Evolutionary conservation across 1,284 basidiomycete genomes (phyloP), one percentile per base, ranked within the genome.

Genomic region (Pholiota adiposa): DNA sequence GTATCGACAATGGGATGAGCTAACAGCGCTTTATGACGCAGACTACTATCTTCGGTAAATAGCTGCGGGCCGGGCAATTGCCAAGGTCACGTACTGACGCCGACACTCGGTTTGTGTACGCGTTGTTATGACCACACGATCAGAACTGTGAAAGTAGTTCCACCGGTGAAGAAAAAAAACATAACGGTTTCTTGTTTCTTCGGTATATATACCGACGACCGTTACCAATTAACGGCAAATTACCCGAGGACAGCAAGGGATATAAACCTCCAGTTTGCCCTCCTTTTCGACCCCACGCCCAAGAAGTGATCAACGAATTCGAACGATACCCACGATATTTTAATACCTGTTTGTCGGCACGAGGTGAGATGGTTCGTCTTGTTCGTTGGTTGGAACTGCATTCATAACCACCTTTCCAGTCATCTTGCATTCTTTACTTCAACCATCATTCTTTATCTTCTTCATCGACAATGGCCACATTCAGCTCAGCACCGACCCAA

Each of bases 381-480:
- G 44, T 43, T 21, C 9, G 40, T 46, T 46, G 25, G 43, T 25
- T 23, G 43, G 16, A 46, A 23, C 9, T 25, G 44, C 23, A 46
- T 27, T 46, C 44, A 46, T 46, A 46, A 46, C 44, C 11, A 16
- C 29, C 29, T 31, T 31, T 27, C 11, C 44, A 46, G 44, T 27
- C 23, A 11, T 46, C 16, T 23, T 46, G 3, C 44, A 46, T 46
- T 46, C 44, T 46, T 46, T 46, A 21, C 23, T 25, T 46, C 44
- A 46, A 25, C 23, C 3, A 27, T 25, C 50, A 36, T 50, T 40
- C 52, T 51, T 50, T 18, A 29, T 21, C 50, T 27, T 41, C 19
- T 53, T 38, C 40, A 11, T 12, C 23, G 7, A 56, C 23, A 25
- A 62, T 62, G 63, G 49, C 58, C 11, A 38, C 58, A 61, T 48